These are phyloP conservation scores for Botryotinia calthae DNA, from an alignment of 2,329 filamentous ascomycete genomes.

Conservation along the genomic window DNA sequence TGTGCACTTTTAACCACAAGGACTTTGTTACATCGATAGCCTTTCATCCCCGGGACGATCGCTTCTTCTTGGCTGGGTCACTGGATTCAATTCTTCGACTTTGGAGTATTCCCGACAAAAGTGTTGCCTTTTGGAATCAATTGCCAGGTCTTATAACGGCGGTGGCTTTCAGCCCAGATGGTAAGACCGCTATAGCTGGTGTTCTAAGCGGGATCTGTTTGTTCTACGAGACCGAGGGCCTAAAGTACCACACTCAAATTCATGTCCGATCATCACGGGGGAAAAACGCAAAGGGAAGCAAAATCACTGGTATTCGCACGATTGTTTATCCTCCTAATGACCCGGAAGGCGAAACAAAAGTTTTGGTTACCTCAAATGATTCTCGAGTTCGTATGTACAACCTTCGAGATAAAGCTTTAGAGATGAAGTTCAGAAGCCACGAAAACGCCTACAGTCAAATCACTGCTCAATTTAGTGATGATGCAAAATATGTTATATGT, in stretches of 20 bases:
- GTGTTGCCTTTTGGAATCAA: conserved; percentile 77
- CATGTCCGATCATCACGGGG: conserved; percentile 91
- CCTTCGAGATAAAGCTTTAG: conserved; percentile 76
- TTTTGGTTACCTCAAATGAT: conserved; percentile 92
- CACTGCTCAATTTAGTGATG: conserved; percentile 82
- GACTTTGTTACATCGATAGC: conserved; percentile 94
- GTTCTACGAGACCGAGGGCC: conserved; percentile 88
- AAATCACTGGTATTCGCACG: conserved; percentile 91
- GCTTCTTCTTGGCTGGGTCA: conserved; percentile 93
- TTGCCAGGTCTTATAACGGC: conserved; percentile 88
- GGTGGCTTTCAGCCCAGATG: conserved; percentile 90
- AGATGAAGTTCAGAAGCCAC: conserved; percentile 88
- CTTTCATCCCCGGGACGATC: conserved; percentile 91
- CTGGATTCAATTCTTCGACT: conserved; percentile 83
- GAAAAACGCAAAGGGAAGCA: conserved; percentile 93
- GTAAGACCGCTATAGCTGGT: conserved; percentile 84
- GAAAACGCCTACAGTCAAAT: conserved; percentile 91
- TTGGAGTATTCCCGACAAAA: conserved; percentile 97
- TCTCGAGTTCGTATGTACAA: conserved; percentile 89
- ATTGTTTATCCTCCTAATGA: conserved; percentile 57
- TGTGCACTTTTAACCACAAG: conserved; percentile 91
- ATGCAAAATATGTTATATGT: conserved; percentile 81
- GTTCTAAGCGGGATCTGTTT: conserved; percentile 80
- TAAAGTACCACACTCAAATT: conserved; percentile 80
- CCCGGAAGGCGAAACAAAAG: conserved; percentile 64